phyloP scores from a whole-genome alignment of 306 rosid species.

The Trifolium pratense region DNA sequence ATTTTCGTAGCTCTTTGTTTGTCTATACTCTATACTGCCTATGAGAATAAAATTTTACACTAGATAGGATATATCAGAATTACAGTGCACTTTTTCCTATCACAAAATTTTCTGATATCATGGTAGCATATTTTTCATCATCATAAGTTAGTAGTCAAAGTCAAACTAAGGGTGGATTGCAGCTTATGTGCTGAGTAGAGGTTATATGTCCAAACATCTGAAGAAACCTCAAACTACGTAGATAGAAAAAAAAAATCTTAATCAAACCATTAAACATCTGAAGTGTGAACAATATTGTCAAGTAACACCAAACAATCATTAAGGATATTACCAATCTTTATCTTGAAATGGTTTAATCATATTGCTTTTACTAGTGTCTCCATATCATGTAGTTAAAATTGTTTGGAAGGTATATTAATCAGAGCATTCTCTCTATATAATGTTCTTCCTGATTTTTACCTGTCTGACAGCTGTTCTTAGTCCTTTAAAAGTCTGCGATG shows the following conservation, averaged over 20 bases:
- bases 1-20: background rate
- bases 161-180: background rate
- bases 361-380: background rate
- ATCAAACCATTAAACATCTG: constrained; percentile 11
- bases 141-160: background rate
- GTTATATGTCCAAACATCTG: background rate
- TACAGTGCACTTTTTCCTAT: background rate
- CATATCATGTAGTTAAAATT: constrained; percentile 5
- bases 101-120: background rate
- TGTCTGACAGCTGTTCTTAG: constrained; percentile 23
- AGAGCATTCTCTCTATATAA: background rate
- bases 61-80: constrained; percentile 16
- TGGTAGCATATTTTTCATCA: constrained; percentile 22
- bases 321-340: constrained; percentile 26
- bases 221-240: too few relatives aligned
- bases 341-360: constrained; percentile 10
- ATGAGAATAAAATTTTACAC: constrained; percentile 3
- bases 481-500: background rate
- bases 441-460: constrained; percentile 1
- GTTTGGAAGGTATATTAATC: constrained; percentile 14
- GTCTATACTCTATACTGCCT: constrained; percentile 13
- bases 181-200: constrained; percentile 23
- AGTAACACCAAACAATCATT: background rate
- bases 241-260: background rate
- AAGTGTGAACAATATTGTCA: background rate